phyloP scores from a whole-genome alignment of 768 basidiomycete species.

The Tulasnella sp. region DNA sequence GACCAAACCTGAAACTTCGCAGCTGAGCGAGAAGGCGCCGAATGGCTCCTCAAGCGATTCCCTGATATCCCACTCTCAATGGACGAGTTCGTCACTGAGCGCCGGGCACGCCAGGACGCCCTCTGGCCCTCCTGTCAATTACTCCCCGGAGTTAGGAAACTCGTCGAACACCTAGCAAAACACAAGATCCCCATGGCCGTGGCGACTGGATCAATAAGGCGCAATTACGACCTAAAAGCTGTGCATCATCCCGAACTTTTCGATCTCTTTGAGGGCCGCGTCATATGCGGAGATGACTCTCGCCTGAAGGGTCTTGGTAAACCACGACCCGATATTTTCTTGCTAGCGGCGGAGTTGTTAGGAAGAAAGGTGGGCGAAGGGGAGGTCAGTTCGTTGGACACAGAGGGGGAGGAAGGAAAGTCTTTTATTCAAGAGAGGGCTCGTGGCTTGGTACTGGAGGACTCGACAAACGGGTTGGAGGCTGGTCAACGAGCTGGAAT shows the following conservation, averaged over 20 bases:
- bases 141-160: slow-evolving; percentile 66
- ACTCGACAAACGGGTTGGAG: slow-evolving; percentile 69
- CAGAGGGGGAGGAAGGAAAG: slow-evolving; percentile 34
- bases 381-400: slow-evolving; percentile 37
- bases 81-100: slow-evolving; percentile 56
- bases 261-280: slow-evolving; percentile 54
- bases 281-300: slow-evolving; percentile 71
- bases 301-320: slow-evolving; percentile 49
- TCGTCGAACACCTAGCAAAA: slow-evolving; percentile 65
- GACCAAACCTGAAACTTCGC: background rate
- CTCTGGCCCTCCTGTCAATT: slow-evolving; percentile 66
- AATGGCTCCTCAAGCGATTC: slow-evolving; percentile 71
- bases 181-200: slow-evolving; percentile 73
- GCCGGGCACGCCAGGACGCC: slow-evolving; percentile 55
- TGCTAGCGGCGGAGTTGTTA: slow-evolving; percentile 63
- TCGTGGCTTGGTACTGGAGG: slow-evolving; percentile 77
- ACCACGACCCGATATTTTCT: slow-evolving; percentile 76
- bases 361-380: slow-evolving; percentile 51
- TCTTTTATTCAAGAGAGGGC: slow-evolving; percentile 47
- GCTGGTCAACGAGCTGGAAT: slow-evolving; percentile 82
- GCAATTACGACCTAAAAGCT: slow-evolving; percentile 66
- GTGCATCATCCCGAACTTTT: slow-evolving; percentile 57
- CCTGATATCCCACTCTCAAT: slow-evolving; percentile 63
- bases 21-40: slow-evolving; percentile 57
- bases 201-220: slow-evolving; percentile 68